Conservation (phyloP, 228 moss, liverwort and hornwort genomes). For the Sphagnum magellanicum region DNA sequence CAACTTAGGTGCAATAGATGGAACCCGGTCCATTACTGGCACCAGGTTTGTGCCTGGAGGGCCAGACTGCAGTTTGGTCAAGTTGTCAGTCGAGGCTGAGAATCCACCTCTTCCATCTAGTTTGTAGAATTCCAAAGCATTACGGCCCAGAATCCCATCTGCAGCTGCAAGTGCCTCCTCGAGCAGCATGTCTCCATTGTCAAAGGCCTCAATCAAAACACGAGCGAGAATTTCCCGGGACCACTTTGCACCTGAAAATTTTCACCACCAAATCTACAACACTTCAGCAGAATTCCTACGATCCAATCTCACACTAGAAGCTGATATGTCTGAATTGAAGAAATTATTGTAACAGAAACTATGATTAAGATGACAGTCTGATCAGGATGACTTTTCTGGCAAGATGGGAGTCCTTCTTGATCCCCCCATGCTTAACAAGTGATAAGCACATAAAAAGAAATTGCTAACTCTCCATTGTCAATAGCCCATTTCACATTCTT, state of each 20-base stretch:
- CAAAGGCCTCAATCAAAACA: constrained; percentile 50
- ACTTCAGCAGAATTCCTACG: too few relatives aligned
- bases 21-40: constrained; percentile 29
- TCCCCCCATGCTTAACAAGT: too few relatives aligned
- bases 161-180: constrained; percentile 43
- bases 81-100: constrained; percentile 51
- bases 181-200: constrained; percentile 54
- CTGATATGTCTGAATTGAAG: neutral
- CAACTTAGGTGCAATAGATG: constrained; percentile 35
- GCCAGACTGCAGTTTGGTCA: constrained; percentile 44
- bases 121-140: constrained; percentile 54
- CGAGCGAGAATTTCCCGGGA: constrained; percentile 50
- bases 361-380: too few relatives aligned
- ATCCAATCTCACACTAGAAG: too few relatives aligned
- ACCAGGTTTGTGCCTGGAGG: constrained; percentile 4
- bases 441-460: too few relatives aligned
- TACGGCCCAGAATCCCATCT: constrained; percentile 51
- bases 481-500: too few relatives aligned
- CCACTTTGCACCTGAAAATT: constrained; percentile 45
- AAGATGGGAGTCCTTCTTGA: too few relatives aligned
- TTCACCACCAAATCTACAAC: too few relatives aligned
- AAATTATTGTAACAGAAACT: too few relatives aligned
- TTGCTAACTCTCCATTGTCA: too few relatives aligned
- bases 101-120: constrained; percentile 50
- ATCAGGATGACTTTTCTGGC: too few relatives aligned